Evolutionary conservation across 495 filamentous ascomycete species (phyloP), one percentile per base, ranked within the genome.

Genomic region (Evernia prunastri): DNA sequence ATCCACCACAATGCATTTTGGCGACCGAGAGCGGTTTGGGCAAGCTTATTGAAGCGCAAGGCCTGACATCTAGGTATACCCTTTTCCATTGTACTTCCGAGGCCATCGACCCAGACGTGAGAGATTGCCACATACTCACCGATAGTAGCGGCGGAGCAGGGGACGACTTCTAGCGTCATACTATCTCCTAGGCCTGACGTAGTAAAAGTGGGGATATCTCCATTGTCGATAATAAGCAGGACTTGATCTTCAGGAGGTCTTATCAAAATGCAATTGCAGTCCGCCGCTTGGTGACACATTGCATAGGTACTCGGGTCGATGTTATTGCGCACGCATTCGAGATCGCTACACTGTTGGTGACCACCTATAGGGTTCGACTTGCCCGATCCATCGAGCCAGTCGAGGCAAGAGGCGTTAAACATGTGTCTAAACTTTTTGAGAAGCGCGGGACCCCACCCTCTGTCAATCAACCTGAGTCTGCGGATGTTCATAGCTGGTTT

Each of bases 31-130:
- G 57, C 57, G n/a, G 18, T 15, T 39, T 33, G 36, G 29, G 39
- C 57, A 37, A 59, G 36, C 5, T 31, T 37, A n/a, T 23, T 15
- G 23, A 59, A 39, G 20, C 57, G 33, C 18, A 15, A 25, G n/a
- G 57, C 57, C 37, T 59, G 57, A 23, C 57, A 59, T 23, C 39
- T 25, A 12, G 29, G 36, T 2, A 59, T 59, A 39, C 57, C 57
- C 36, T 37, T 23, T 23, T 59, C 35, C 29, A 31, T 37, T 23
- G 57, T 37, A 23, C 57, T 59, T 37, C 57, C 57, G n/a, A 59
- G 39, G 31, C 57, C 57, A 37, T 59, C 57, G 57, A 39, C 57
- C 57, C 57, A 59, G 20, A 59, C 57, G 25, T 59, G 57, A 20
- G 57, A 59, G 6, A 59, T 17, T 15, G 57, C 57, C 3, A 54